Evolutionary conservation across 495 filamentous ascomycete genomes (phyloP).

Genomic region (Talaromyces adpressus): DNA sequence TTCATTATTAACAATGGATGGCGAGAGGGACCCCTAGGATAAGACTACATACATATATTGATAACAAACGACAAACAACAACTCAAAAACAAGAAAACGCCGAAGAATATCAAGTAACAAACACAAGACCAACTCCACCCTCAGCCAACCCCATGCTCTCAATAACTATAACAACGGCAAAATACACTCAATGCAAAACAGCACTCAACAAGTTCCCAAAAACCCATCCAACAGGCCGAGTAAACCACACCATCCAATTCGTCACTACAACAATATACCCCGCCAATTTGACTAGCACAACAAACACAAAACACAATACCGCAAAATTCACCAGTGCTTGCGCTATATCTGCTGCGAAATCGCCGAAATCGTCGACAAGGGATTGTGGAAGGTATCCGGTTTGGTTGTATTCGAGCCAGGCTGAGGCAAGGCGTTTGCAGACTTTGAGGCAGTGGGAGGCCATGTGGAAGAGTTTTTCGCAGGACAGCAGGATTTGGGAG

Average conservation of each 20-base stretch:
- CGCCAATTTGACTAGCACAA: slow-evolving; percentile 26
- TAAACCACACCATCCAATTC: slow-evolving; percentile 38
- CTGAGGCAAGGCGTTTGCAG: slow-evolving; percentile 19
- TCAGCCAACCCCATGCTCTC: background rate
- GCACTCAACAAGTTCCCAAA: slow-evolving; percentile 24
- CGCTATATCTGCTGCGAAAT: slow-evolving; percentile 25
- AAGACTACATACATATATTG: background rate
- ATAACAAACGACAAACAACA: background rate
- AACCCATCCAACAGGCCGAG: slow-evolving; percentile 29
- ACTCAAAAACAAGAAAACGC: background rate
- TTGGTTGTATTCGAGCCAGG: slow-evolving; percentile 24
- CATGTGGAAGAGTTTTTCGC: slow-evolving; percentile 23
- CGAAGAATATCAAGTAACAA: background rate
- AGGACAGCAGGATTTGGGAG: background rate
- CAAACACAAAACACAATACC: slow-evolving; percentile 25
- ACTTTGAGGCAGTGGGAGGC: slow-evolving; percentile 30
- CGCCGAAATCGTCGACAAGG: slow-evolving; percentile 23
- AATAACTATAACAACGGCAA: background rate
- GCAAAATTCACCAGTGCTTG: slow-evolving; percentile 32
- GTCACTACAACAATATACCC: slow-evolving; percentile 30
- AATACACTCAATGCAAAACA: slow-evolving; percentile 14
- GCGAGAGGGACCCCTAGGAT: background rate
- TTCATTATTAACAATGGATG: background rate
- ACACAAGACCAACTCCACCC: background rate
- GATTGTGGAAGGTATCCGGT: slow-evolving; percentile 30